These are phyloP conservation scores for Salix koriyanagi DNA, from an alignment of 345 rosid species.

Conservation along the genomic window DNA sequence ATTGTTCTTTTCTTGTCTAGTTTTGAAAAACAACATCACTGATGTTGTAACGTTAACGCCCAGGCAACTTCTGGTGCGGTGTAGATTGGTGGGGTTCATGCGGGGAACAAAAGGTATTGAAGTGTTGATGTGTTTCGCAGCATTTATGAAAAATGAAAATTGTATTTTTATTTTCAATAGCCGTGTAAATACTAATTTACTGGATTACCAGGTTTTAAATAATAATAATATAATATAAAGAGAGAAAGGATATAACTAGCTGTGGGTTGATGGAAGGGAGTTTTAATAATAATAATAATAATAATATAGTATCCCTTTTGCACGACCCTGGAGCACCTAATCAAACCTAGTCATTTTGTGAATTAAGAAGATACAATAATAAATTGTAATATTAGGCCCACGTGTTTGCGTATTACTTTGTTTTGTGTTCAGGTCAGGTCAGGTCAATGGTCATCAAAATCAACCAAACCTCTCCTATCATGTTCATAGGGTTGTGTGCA, in stretches of 20 bases:
- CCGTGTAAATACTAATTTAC: too few relatives aligned
- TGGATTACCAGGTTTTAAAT: too few relatives aligned
- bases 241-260: background rate
- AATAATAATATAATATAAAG: too few relatives aligned
- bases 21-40: too few relatives aligned
- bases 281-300: background rate
- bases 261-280: constrained; percentile 9
- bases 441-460: background rate
- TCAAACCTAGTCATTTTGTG: background rate
- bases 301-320: background rate
- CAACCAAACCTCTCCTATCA: background rate
- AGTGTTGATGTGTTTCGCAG: too few relatives aligned
- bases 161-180: too few relatives aligned
- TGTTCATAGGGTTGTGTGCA: too few relatives aligned
- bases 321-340: background rate
- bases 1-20: too few relatives aligned
- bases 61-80: too few relatives aligned
- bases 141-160: too few relatives aligned
- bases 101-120: background rate
- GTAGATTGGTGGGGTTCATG: background rate
- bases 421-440: background rate
- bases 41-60: too few relatives aligned
- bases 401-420: too few relatives aligned
- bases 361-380: background rate
- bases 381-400: background rate